Evolutionary conservation across 768 basidiomycete species (phyloP).

Genomic region (Vishniacozyma victoriae): DNA sequence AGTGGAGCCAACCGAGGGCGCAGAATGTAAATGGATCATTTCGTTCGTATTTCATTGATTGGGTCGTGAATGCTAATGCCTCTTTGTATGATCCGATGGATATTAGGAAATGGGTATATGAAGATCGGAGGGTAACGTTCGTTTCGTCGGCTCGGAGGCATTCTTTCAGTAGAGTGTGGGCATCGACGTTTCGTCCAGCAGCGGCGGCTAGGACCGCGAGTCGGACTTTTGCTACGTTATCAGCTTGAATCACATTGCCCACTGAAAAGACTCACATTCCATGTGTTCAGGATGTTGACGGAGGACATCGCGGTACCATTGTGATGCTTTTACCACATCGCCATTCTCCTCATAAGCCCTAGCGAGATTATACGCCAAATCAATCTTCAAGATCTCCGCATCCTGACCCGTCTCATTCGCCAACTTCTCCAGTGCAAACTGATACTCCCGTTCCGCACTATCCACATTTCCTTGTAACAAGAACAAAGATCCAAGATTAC

Average conservation of each 20-base stretch:
- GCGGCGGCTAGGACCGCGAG: conserved; percentile 72
- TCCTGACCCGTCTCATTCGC: conserved; percentile 27
- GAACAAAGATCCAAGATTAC: conserved; percentile 70
- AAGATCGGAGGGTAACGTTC: conserved; percentile 83
- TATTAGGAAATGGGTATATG: conserved; percentile 87
- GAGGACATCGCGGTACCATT: conserved; percentile 80
- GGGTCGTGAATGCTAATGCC: conserved; percentile 84
- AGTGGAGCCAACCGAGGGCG: conserved; percentile 79
- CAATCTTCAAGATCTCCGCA: conserved; percentile 58
- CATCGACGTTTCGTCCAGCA: conserved; percentile 67
- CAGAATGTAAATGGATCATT: conserved; percentile 88
- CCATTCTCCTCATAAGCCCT: conserved; percentile 82
- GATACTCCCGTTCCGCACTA: conserved; percentile 38
- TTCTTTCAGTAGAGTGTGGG: conserved; percentile 85
- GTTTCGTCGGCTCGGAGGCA: conserved; percentile 67
- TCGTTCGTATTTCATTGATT: conserved; percentile 75
- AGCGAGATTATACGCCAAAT: conserved; percentile 84
- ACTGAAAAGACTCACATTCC: conserved; percentile 61
- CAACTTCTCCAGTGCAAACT: conserved; percentile 34
- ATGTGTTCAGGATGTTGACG: conserved; percentile 91
- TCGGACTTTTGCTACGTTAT: conserved; percentile 73
- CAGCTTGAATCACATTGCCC: conserved; percentile 4
- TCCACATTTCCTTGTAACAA: conserved; percentile 58
- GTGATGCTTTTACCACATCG: conserved; percentile 65
- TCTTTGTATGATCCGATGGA: conserved; percentile 55